A percentile compares a stretch with the other conserved stretches of the same genome.
These are phyloP conservation scores for Eutypella sp. DNA, from an alignment of 2,329 filamentous ascomycete species.

Conservation along the genomic window DNA sequence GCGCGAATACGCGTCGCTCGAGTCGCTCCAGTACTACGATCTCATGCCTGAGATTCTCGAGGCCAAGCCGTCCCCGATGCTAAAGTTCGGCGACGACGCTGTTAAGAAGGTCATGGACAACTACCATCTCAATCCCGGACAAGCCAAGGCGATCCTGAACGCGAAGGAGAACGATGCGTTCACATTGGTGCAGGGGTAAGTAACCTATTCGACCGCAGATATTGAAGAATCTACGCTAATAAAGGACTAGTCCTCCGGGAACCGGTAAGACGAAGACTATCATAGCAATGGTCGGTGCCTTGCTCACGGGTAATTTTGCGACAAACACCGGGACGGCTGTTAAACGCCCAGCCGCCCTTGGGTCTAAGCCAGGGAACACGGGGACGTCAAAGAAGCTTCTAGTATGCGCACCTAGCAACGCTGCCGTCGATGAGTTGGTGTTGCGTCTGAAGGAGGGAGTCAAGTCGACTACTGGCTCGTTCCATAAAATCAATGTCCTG, in stretches of 20 bases:
- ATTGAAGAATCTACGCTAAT: conserved; percentile 25
- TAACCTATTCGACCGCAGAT: conserved; percentile 2
- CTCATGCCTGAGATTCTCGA: conserved; percentile 86
- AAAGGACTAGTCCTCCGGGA: conserved; percentile 69
- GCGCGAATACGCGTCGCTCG: conserved; percentile 87
- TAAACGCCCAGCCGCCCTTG: conserved; percentile 26
- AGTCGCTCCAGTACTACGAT: conserved; percentile 92
- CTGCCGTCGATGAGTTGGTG: conserved; percentile 92
- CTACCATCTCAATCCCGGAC: conserved; percentile 81
- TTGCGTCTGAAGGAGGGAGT: conserved; percentile 86
- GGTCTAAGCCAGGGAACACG: conserved; percentile 27
- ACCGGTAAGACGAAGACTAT: conserved; percentile 99
- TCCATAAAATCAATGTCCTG: conserved; percentile 77
- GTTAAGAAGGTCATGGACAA: conserved; percentile 65
- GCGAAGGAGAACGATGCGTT: conserved; percentile 96
- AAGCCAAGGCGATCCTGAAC: conserved; percentile 86
- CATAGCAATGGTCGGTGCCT: conserved; percentile 85
- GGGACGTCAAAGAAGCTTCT: conserved; percentile 72
- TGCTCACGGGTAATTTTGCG: conserved; percentile 59
- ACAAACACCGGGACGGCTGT: conserved; percentile 39
- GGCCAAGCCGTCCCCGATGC: conserved; percentile 83
- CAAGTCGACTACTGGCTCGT: conserved; percentile 67
- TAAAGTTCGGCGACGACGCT: conserved; percentile 72
- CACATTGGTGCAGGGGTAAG: conserved; percentile 84
- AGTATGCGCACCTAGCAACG: conserved; percentile 97